Evolutionary conservation across 192 early-diverging fungal species (phyloP).

Genomic region (Podila horticola): DNA sequence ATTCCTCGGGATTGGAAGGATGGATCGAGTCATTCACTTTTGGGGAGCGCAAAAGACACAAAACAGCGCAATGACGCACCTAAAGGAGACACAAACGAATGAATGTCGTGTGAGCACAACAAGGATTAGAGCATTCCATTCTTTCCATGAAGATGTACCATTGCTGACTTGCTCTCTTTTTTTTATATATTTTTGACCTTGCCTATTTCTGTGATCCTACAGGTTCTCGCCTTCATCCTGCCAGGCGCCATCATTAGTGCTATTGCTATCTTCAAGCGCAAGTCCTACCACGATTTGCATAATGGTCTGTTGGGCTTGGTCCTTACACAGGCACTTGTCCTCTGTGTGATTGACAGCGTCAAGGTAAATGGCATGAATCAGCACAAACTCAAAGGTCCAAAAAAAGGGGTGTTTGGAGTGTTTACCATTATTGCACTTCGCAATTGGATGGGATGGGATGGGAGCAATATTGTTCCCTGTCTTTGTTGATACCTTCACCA

Average conservation of each 20-base stretch:
- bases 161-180: too few relatives aligned
- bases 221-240: slow-evolving; percentile 45
- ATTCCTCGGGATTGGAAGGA: background rate
- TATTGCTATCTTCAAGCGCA: slow-evolving; percentile 27
- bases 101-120: background rate
- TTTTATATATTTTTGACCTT: background rate
- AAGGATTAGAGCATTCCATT: background rate
- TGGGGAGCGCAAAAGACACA: too few relatives aligned
- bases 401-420: background rate
- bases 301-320: slow-evolving; percentile 53
- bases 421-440: background rate
- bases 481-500: background rate
- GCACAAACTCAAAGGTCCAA: background rate
- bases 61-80: too few relatives aligned
- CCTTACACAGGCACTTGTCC: slow-evolving; percentile 53
- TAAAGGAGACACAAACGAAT: too few relatives aligned
- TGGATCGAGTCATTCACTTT: too few relatives aligned
- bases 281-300: slow-evolving; percentile 49
- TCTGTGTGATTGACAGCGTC: slow-evolving; percentile 60
- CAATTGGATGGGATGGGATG: background rate
- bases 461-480: too few relatives aligned
- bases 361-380: slow-evolving; percentile 47
- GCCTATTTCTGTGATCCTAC: background rate
- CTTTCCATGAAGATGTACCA: too few relatives aligned
- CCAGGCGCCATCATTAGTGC: slow-evolving; percentile 25